Base-by-base conservation (phyloP, 2,329 filamentous ascomycete genomes). In the Sphaerulina populicola region DNA sequence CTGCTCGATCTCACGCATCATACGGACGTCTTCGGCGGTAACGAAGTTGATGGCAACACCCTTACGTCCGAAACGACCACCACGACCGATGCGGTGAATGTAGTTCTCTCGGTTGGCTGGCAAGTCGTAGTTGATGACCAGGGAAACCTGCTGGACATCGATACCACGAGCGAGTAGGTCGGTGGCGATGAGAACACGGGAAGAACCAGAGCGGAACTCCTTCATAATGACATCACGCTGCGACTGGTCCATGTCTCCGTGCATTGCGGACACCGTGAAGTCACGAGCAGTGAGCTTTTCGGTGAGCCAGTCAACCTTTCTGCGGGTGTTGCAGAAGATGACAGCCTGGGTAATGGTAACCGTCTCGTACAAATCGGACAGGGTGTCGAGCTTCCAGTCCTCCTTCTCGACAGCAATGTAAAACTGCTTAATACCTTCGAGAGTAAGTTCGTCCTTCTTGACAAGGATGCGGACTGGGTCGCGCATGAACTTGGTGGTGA, bases 31-130 rank as follows among this genome's bases (percentile, higher is more conserved):
- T 63, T 98, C 93, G 67, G 89, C 88, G 57, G 91, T 97, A 72
- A 98, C 93, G 73, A 98, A 98, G 88, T 98, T 98, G 82, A 98
- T 98, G 69, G 93, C 93, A 73, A 98, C 93, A 85, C 93, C 93
- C 85, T 98, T 98, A 75, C 93, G 89, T 75, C 93, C 93, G 79
- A 98, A 98, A 80, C 93, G 90, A 77, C 93, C 93, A 78, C 90
- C 90, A 83, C 93, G 91, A 82, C 93, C 93, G 69, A 98, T 98
- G 72, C 93, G 87, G 78, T 98, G 93, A 70, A 98, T 98, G 83
- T 98, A 98, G 83, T 97, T 98, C 80, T 98, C 93, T 69, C 91
- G 89, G 82, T 97, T 97, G 75, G 89, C 88, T 63, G 93, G 93
- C 51, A 98, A 80, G 72, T 98, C 93, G 77, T 98, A 98, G 85